A percentile compares a stretch with the other conserved stretches of the same genome.
phyloP scores from a whole-genome alignment of 2,329 filamentous ascomycete genomes.

The Stachybotrys chlorohalonatus region DNA sequence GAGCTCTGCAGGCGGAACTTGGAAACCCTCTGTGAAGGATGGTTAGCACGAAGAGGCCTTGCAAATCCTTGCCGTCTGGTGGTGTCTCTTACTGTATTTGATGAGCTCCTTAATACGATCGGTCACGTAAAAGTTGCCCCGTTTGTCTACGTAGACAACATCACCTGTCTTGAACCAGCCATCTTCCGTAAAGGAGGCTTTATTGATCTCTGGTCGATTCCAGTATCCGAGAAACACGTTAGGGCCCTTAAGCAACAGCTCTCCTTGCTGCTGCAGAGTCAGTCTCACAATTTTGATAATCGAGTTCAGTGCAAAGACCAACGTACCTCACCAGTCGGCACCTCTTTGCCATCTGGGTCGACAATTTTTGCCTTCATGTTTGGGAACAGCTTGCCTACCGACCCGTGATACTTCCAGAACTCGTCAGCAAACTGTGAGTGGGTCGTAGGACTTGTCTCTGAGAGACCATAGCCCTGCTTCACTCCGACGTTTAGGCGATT shows the following conservation, averaged over 20 bases:
- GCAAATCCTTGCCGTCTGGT: no score
- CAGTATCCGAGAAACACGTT: constrained; percentile 75
- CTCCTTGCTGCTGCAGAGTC: constrained; percentile 35
- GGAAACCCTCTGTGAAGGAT: constrained; percentile 45
- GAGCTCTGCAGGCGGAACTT: constrained; percentile 61
- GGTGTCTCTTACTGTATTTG: constrained; percentile 35
- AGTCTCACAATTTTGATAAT: not conserved
- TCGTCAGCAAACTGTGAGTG: constrained; percentile 65
- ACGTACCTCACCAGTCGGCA: constrained; percentile 40
- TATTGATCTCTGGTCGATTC: constrained; percentile 62
- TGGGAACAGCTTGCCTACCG: constrained; percentile 67
- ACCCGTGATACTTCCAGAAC: constrained; percentile 69
- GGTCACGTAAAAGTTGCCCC: constrained; percentile 82
- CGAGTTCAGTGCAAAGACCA: not conserved
- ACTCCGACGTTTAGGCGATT: constrained; percentile 65
- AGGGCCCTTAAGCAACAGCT: constrained; percentile 69
- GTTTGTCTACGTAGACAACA: constrained; percentile 66
- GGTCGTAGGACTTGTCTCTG: constrained; percentile 75
- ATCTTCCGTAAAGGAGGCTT: constrained; percentile 61
- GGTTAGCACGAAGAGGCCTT: constrained; percentile 22
- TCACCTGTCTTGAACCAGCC: constrained; percentile 91
- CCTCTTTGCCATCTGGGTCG: constrained; percentile 45
- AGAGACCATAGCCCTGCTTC: constrained; percentile 89
- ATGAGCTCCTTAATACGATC: constrained; percentile 68
- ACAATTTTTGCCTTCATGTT: constrained; percentile 80